phyloP scores from a whole-genome alignment of 352 stramenopile species.

The Pythium pyrilobum region DNA sequence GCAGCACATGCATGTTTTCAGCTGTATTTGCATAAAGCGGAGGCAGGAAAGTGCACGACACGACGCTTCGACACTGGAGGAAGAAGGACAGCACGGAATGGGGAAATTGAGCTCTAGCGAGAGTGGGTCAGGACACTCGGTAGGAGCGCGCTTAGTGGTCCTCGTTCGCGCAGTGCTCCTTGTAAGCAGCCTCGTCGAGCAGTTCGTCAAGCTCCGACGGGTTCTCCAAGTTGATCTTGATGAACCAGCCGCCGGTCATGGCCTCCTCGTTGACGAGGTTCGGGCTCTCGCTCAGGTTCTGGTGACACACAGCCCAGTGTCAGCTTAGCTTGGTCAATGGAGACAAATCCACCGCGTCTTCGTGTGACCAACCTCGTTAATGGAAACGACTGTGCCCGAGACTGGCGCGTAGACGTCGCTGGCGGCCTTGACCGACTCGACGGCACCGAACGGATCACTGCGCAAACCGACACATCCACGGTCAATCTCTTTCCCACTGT shows the following conservation, averaged over 20 bases:
- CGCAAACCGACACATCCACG: slow-evolving; percentile 9
- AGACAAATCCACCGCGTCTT: neutral
- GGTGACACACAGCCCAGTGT: neutral
- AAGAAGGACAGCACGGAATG: neutral
- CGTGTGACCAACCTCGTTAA: slow-evolving; percentile 84
- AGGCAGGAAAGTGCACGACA: no score
- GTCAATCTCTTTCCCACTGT: neutral
- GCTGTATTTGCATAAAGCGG: no score
- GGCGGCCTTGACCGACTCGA: slow-evolving; percentile 99
- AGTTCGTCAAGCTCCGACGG: slow-evolving; percentile 68
- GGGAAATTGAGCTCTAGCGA: slow-evolving; percentile 16
- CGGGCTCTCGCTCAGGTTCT: slow-evolving; percentile 75
- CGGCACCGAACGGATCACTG: slow-evolving; percentile 92
- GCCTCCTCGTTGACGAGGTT: slow-evolving; percentile 87
- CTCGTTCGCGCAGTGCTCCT: slow-evolving; percentile 82
- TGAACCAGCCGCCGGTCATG: slow-evolving; percentile 85
- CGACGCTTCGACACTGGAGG: no score
- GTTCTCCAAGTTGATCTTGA: slow-evolving; percentile 86
- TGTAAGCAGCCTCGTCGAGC: slow-evolving; percentile 80
- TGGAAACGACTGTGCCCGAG: slow-evolving; percentile 88
- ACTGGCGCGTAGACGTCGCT: slow-evolving; percentile 96
- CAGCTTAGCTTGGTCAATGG: neutral
- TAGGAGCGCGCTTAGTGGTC: slow-evolving; percentile 48
- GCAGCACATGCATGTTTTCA: no score
- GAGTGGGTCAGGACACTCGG: slow-evolving; percentile 6